Conservation (phyloP, 148 eudicot species). For the Vaccinium darrowii region DNA sequence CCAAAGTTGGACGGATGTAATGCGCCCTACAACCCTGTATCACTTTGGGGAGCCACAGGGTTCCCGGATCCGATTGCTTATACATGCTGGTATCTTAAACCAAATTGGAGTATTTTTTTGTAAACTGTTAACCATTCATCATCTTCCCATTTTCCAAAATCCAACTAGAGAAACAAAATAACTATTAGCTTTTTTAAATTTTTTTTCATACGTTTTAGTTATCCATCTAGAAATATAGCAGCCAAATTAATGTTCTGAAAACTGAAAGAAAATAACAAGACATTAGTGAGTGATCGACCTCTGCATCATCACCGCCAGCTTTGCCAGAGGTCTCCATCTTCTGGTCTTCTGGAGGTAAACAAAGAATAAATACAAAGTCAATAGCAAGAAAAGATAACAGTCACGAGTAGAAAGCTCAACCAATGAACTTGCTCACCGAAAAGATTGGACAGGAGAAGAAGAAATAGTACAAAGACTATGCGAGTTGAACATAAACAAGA, state of each 20-base stretch:
- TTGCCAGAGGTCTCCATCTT: constrained; percentile 29
- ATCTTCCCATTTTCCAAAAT: not conserved
- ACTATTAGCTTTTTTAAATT: not conserved
- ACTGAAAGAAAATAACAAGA: not conserved
- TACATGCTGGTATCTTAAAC: not conserved
- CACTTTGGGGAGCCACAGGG: no score
- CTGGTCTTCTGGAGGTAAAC: constrained; percentile 23
- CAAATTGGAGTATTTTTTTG: not conserved
- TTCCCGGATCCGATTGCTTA: not conserved
- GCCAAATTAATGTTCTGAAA: not conserved
- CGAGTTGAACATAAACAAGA: not conserved
- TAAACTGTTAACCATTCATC: not conserved
- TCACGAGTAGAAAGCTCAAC: not conserved
- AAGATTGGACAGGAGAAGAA: not conserved
- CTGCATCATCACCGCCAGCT: constrained; percentile 25
- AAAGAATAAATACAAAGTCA: not conserved
- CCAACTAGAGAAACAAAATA: not conserved
- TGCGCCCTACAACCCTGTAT: no score
- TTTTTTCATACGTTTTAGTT: not conserved
- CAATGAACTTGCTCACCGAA: not conserved
- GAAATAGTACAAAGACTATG: not conserved
- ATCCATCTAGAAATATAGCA: not conserved
- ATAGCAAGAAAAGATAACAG: not conserved
- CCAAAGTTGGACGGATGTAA: no score
- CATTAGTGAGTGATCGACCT: constrained; percentile 13